Evolutionary conservation across 768 basidiomycete genomes (phyloP), one percentile per base, ranked within the genome.

Genomic region (Naematelia aurantialba): DNA sequence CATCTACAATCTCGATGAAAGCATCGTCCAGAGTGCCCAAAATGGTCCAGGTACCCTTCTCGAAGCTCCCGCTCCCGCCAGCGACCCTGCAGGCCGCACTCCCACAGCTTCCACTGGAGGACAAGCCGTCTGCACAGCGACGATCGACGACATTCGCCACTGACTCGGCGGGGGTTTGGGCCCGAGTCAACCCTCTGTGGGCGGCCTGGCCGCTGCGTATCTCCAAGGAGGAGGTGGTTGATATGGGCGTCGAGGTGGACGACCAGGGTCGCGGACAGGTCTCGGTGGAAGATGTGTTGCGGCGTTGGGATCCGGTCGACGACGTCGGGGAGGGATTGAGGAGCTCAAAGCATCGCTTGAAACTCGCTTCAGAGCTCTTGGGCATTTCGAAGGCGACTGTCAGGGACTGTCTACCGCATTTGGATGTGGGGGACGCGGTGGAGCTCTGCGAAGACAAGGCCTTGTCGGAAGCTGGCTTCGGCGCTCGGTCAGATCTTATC

Each of bases 401-500:
- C 45, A 76, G 81, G 27, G 91, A 94, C 65, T 89, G 86, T 65
- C 74, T 96, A 8, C 93, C 93, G 0, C 84, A 85, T 63, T 80
- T 98, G 19, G 87, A 94, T 58, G 86, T 91, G 11, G 92, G 92
- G 2, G 90, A 96, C 70, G 85, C 89, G 0, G 85, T 90, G 63
- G 78, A 80, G 0, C 57, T 85, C 5, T 80, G 92, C 2, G 89
- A 89, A 13, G 75, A 78, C 0, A 55, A 17, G 57, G 66, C 3
- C 49, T 55, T 55, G 5, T 76, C 79, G 26, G 52, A 66, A 5
- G 34, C 66, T n/a, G 30, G n/a, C n/a, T n/a, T n/a, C n/a, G n/a
- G 63, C 50, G 79, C 78, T 1, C 82, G 89, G 34, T 79, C 87
- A 61, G 87, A 89, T 56, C 82, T 96, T 42, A 77, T 91, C 2